phyloP scores from a whole-genome alignment of 805 yeast species.

The Hanseniaspora taiwanica region DNA sequence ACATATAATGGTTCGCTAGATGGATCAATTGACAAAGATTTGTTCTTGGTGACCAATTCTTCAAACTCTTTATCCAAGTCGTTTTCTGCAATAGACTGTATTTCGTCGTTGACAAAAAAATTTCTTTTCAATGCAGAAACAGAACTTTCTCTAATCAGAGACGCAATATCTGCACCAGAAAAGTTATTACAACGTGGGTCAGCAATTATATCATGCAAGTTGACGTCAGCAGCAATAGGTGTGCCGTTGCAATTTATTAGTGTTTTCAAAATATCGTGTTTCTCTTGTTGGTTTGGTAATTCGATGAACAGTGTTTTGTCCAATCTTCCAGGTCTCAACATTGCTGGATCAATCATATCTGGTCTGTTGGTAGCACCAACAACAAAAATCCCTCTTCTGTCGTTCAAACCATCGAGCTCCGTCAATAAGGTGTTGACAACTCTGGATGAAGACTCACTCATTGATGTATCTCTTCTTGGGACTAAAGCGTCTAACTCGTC shows the following conservation, averaged over 20 bases:
- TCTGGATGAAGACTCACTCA: constrained; percentile 81
- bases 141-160: constrained; percentile 89
- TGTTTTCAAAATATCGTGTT: constrained; percentile 71
- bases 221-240: constrained; percentile 54
- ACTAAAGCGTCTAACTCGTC: constrained; percentile 95
- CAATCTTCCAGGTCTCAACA: constrained; percentile 92
- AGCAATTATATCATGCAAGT: constrained; percentile 46
- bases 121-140: constrained; percentile 70
- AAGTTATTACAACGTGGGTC: constrained; percentile 79
- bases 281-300: constrained; percentile 65
- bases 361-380: constrained; percentile 97
- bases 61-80: constrained; percentile 28
- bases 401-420: constrained; percentile 89
- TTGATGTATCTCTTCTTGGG: constrained; percentile 80
- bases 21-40: constrained; percentile 11
- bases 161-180: constrained; percentile 92
- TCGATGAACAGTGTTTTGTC: constrained; percentile 90
- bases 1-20: constrained; percentile 35
- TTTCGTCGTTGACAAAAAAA: constrained; percentile 40
- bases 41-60: constrained; percentile 21
- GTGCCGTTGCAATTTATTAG: constrained; percentile 59
- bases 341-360: constrained; percentile 96
- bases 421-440: constrained; percentile 92
- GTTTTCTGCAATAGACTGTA: constrained; percentile 33
- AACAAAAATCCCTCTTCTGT: constrained; percentile 84